Conservation (phyloP, 176 grass and related monocot genomes). For the Aegilops bicornis region DNA sequence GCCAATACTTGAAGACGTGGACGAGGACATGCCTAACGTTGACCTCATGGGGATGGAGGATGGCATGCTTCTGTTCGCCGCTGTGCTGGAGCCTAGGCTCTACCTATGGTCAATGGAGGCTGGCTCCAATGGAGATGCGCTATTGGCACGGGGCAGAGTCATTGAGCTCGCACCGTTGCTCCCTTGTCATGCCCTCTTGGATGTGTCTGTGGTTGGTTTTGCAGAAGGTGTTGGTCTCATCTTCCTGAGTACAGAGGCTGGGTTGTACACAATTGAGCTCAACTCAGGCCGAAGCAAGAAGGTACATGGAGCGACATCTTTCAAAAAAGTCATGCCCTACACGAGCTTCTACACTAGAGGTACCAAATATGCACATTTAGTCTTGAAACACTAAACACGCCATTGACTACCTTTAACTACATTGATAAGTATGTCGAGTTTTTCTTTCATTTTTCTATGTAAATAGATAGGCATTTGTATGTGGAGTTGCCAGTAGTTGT, state of each 20-base stretch:
- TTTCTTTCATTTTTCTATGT: neutral
- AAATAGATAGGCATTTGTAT: neutral
- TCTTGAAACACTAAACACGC: neutral
- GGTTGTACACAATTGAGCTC: neutral
- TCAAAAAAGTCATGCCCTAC: neutral
- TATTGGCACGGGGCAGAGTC: neutral
- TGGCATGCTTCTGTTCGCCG: neutral
- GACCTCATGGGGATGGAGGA: neutral
- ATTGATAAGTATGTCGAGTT: neutral
- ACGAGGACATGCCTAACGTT: no score
- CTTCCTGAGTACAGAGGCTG: neutral
- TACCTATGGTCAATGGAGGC: neutral
- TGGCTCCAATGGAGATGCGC: no score
- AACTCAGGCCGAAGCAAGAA: neutral
- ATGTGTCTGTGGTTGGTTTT: neutral
- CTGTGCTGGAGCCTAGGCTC: neutral
- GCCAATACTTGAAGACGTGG: neutral
- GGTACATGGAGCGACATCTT: neutral
- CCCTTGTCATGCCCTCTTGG: neutral
- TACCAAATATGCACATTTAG: neutral
- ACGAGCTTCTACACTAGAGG: neutral
- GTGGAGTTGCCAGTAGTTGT: neutral
- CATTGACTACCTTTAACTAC: neutral
- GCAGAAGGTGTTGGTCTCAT: neutral
- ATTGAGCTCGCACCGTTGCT: neutral